Base-by-base conservation (phyloP, 495 filamentous ascomycete genomes). In the Lepidopterella palustris region DNA sequence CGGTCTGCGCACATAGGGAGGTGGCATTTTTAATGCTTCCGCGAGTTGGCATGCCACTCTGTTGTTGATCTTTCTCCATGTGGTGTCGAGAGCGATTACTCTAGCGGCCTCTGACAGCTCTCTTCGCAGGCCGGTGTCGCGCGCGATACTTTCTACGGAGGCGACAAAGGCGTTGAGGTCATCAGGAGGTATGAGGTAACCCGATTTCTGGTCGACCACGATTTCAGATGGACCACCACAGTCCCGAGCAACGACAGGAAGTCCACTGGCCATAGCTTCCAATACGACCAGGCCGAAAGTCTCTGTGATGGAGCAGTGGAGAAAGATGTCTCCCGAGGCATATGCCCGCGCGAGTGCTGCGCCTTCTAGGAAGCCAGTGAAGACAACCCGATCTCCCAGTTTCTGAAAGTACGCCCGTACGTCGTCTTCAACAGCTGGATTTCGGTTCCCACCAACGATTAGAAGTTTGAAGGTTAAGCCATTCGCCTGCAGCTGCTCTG, bases 281-380 rank as follows among this genome's bases (percentile, higher is more conserved):
- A 87, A 70, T 2, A 85, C 81, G 0, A 85, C 82, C 20, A 87
- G 71, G 1, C 84, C 84, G 65, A 87, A 87, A 0, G 82, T 85
- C 66, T 87, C 84, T 15, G 81, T 84, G 58, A 85, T 77, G 20
- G 82, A 85, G 69, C 81, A 84, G 59, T 86, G 83, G 13, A 86
- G 68, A 60, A 86, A 85, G 24, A 86, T 57, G 61, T 86, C 83
- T 3, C 77, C 82, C 0, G 77, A 78, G 3, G 83, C 82, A 66
- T 85, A 86, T 23, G 78, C 78, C 11, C 72, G 71, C 23, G 81
- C 82, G 15, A 87, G 71, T 0, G 74, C 70, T 26, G 73, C 73
- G 13, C 84, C 82, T 1, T 79, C 73, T 40, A 79, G 71, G 65
- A 84, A 80, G 0, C 84, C 84, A 2, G 80, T 77, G 61, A 85